Conservation (phyloP, 192 early-diverging fungal species). For the Chytriomyces sp. region DNA sequence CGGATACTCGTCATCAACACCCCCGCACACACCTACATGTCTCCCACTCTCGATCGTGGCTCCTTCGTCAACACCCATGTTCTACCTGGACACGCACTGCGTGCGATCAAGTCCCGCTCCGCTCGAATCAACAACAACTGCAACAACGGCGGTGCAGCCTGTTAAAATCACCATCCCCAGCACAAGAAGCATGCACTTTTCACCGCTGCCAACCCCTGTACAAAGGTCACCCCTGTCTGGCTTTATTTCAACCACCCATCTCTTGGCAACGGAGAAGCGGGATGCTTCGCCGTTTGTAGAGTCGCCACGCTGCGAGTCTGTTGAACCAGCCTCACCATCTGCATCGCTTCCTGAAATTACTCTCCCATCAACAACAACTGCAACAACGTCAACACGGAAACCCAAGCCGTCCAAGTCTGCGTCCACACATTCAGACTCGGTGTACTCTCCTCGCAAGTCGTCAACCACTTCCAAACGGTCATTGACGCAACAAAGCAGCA, state of each 20-base stretch:
- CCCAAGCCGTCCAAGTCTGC: neutral
- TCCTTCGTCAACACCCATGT: neutral
- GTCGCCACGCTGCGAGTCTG: neutral
- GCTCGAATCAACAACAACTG: neutral
- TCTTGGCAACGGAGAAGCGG: neutral
- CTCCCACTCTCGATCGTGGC: neutral
- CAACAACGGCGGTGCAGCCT: neutral
- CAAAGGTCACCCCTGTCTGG: too few relatives aligned
- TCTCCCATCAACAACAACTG: neutral
- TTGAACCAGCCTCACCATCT: neutral
- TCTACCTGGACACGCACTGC: neutral
- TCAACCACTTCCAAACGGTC: neutral
- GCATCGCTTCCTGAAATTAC: neutral
- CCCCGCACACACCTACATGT: neutral
- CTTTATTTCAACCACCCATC: too few relatives aligned
- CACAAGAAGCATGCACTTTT: neutral
- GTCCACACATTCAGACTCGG: neutral
- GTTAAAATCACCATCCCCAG: neutral
- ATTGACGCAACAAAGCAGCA: neutral
- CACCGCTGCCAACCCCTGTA: too few relatives aligned
- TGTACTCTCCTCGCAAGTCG: neutral
- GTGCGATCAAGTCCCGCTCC: neutral
- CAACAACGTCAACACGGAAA: neutral
- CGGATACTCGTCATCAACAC: neutral
- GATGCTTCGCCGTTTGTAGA: neutral